Conservation (phyloP, 2,329 filamentous ascomycete species). For the Penicillium hesseltinei region DNA sequence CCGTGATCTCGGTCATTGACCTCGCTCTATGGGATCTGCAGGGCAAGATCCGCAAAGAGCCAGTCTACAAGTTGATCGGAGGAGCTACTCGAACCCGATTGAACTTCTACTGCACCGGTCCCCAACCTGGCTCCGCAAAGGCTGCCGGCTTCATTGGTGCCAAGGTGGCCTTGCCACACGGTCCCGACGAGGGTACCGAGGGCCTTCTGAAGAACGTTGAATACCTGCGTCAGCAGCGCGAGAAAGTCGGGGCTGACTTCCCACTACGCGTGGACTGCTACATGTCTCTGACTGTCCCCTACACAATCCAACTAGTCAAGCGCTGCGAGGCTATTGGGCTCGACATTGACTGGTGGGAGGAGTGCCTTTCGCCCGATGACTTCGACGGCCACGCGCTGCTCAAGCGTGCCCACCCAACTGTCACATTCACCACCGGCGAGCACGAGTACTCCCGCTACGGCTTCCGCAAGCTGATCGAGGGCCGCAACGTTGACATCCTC, state of each 20-base stretch:
- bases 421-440: constrained; percentile 95
- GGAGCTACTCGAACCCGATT: constrained; percentile 81
- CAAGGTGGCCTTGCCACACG: constrained; percentile 87
- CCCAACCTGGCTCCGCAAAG: constrained; percentile 75
- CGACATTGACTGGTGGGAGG: constrained; percentile 97
- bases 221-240: constrained; percentile 80
- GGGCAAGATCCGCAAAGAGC: constrained; percentile 87
- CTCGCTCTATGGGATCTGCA: constrained; percentile 89
- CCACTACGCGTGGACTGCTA: constrained; percentile 96
- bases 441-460: constrained; percentile 94
- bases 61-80: constrained; percentile 91
- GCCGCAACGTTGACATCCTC: constrained; percentile 87
- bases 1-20: constrained; percentile 92
- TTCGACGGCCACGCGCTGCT: constrained; percentile 85
- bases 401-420: constrained; percentile 82
- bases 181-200: constrained; percentile 78
- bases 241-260: constrained; percentile 82
- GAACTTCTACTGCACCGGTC: constrained; percentile 93
- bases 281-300: constrained; percentile 90
- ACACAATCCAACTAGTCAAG: constrained; percentile 88
- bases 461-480: constrained; percentile 90
- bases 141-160: constrained; percentile 85
- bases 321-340: constrained; percentile 75
- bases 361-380: constrained; percentile 87
- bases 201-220: constrained; percentile 87